Conservation (phyloP, 108 stramenopile species). For the Aurantiochytrium sp. region DNA sequence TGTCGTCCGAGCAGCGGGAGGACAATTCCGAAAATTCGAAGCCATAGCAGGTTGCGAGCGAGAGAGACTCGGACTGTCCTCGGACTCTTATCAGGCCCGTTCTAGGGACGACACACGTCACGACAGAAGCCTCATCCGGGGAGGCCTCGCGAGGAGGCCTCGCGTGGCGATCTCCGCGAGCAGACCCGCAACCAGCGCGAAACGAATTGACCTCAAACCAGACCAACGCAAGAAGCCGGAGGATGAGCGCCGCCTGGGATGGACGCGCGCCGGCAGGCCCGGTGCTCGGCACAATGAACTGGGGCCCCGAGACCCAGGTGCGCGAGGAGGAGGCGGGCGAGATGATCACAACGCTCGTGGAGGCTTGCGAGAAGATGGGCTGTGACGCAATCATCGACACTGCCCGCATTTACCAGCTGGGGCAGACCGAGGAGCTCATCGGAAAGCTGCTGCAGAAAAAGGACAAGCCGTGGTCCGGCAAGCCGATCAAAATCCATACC, state of each 20-base stretch:
- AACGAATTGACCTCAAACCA: too few species aligned
- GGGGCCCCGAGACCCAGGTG: not conserved
- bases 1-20: too few species aligned
- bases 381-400: not conserved
- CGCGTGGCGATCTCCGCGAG: too few species aligned
- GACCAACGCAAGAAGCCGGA: not conserved
- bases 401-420: not conserved
- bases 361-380: not conserved
- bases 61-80: too few species aligned
- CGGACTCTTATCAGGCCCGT: too few species aligned
- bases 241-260: not conserved
- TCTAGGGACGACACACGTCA: too few species aligned
- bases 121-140: too few species aligned
- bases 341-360: not conserved
- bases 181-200: too few species aligned
- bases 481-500: not conserved
- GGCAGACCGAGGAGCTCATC: not conserved
- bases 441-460: not conserved
- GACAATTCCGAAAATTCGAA: too few species aligned
- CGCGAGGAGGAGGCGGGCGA: not conserved
- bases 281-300: not conserved
- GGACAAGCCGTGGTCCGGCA: not conserved
- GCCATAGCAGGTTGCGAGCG: too few species aligned
- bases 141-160: too few species aligned
- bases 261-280: not conserved